Evolutionary conservation across 2,329 filamentous ascomycete genomes (phyloP).

Genomic region (Colletotrichum ledebouriae): DNA sequence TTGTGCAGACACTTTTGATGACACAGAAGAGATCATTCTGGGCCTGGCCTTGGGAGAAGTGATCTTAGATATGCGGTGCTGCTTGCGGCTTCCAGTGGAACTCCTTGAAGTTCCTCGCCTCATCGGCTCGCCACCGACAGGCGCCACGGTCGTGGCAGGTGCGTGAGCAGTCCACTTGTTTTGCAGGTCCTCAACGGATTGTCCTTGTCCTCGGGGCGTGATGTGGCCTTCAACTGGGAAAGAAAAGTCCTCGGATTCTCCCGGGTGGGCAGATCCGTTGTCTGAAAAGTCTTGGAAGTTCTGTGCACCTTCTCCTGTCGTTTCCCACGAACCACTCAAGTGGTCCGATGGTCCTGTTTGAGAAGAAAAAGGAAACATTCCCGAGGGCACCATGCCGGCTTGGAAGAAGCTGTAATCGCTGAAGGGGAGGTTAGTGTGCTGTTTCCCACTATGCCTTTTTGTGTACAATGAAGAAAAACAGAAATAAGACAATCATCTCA

Average conservation of each 20-base stretch:
- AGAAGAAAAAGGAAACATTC: constrained; percentile 71
- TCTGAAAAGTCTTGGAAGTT: constrained; percentile 69
- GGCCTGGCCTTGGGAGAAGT: constrained; percentile 58
- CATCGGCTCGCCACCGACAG: constrained; percentile 57
- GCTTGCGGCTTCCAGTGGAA: constrained; percentile 61
- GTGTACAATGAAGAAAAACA: constrained; percentile 46
- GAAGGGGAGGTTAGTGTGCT: constrained; percentile 67
- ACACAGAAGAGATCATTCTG: constrained; percentile 57
- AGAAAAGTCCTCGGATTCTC: constrained; percentile 69
- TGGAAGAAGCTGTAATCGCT: constrained; percentile 71
- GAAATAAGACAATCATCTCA: constrained; percentile 50
- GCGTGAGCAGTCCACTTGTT: constrained; percentile 62
- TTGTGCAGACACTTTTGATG: constrained; percentile 63
- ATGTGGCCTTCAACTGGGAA: constrained; percentile 62
- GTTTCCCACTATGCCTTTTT: constrained; percentile 57
- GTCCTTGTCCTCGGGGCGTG: constrained; percentile 66
- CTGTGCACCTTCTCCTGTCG: constrained; percentile 71
- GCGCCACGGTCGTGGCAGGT: constrained; percentile 49
- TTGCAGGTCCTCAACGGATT: constrained; percentile 60
- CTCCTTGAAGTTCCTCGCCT: constrained; percentile 59
- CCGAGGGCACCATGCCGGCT: constrained; percentile 63
- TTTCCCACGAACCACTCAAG: constrained; percentile 67
- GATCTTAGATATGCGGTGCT: constrained; percentile 58
- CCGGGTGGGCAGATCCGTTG: constrained; percentile 62
- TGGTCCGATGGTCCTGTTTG: constrained; percentile 72